Evolutionary conservation across 345 rosid species (phyloP).

Genomic region (Linum lewisii): DNA sequence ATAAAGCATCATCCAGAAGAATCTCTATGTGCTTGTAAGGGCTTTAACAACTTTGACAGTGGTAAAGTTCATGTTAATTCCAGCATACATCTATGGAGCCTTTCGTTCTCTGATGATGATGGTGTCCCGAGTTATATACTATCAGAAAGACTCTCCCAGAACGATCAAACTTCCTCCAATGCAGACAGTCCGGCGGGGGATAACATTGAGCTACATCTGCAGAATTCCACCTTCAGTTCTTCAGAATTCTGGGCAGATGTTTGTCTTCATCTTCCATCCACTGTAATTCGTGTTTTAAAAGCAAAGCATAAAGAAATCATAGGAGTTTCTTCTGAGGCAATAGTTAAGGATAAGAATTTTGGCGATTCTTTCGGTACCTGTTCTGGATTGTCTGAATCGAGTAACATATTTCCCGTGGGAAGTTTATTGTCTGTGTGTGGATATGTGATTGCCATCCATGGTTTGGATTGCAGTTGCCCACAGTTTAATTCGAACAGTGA

Average conservation of each 20-base stretch:
- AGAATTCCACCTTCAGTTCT: conserved; percentile 12
- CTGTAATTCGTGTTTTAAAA: conserved; percentile 27
- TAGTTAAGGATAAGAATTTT: conserved; percentile 18
- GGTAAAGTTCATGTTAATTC: conserved; percentile 35
- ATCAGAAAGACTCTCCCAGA: conserved; percentile 17
- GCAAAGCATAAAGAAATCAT: conserved; percentile 29
- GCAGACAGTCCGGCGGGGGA: conserved; percentile 19
- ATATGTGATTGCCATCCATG: conserved; percentile 42
- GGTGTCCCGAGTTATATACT: conserved; percentile 19
- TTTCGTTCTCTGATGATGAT: conserved; percentile 41
- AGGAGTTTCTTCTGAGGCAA: conserved; percentile 22
- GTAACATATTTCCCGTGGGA: conserved; percentile 48
- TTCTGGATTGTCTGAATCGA: conserved; percentile 22
- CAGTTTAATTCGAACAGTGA: conserved; percentile 17
- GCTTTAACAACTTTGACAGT: conserved; percentile 20
- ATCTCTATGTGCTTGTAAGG: conserved; percentile 32
- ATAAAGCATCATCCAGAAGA: conserved; percentile 43
- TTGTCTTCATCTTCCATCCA: conserved; percentile 37
- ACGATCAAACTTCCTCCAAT: conserved; percentile 15
- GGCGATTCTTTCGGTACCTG: conserved; percentile 17
- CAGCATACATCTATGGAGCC: conserved; percentile 37
- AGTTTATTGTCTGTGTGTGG: conserved; percentile 45
- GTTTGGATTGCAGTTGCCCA: conserved; percentile 19
- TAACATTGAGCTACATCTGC: conserved; percentile 16
- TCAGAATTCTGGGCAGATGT: conserved; percentile 37